Conservation (phyloP, 2,329 filamentous ascomycete genomes). For the Diaporthe nobilis region DNA sequence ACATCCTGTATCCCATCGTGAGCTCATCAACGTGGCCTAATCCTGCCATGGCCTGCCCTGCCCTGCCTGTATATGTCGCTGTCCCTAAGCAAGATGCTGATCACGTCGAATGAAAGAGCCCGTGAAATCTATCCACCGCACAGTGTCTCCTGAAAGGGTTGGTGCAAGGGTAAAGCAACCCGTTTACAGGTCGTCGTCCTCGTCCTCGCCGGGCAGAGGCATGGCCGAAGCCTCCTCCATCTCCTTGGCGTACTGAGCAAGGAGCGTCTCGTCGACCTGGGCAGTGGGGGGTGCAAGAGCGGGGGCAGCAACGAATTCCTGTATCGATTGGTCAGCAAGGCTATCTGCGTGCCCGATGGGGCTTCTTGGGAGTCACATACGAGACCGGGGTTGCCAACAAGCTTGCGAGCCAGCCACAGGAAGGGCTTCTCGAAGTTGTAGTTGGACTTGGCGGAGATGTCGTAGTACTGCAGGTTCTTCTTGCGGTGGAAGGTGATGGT, state of each 20-base stretch:
- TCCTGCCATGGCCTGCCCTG: conserved; percentile 35
- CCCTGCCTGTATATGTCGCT: conserved; percentile 42
- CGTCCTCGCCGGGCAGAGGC: conserved; percentile 96
- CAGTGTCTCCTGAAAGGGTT: conserved; percentile 30
- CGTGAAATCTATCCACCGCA: conserved; percentile 42
- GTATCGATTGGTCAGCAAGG: conserved; percentile 47
- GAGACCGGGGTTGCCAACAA: conserved; percentile 91
- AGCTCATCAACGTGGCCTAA: conserved; percentile 41
- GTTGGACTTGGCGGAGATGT: conserved; percentile 99
- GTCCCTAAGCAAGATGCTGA: conserved; percentile 43
- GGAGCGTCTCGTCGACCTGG: conserved; percentile 85
- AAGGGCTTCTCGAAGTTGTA: conserved; percentile 99
- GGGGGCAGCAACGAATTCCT: conserved; percentile 97
- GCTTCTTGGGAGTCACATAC: conserved; percentile 65
- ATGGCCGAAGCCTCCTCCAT: conserved; percentile 84
- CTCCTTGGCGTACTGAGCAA: conserved; percentile 88
- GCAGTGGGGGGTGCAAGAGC: conserved; percentile 96
- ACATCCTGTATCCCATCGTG: conserved; percentile 40
- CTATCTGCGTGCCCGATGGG: neutral
- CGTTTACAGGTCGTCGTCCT: conserved; percentile 77
- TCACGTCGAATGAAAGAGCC: conserved; percentile 40
- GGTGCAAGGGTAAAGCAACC: conserved; percentile 32
- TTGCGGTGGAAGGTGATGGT: conserved; percentile 99
- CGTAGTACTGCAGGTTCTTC: conserved; percentile 99
- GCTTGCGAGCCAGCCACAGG: conserved; percentile 98